Conservation (phyloP, 1,284 basidiomycete species). For the Tetrapyrgos nigripes region DNA sequence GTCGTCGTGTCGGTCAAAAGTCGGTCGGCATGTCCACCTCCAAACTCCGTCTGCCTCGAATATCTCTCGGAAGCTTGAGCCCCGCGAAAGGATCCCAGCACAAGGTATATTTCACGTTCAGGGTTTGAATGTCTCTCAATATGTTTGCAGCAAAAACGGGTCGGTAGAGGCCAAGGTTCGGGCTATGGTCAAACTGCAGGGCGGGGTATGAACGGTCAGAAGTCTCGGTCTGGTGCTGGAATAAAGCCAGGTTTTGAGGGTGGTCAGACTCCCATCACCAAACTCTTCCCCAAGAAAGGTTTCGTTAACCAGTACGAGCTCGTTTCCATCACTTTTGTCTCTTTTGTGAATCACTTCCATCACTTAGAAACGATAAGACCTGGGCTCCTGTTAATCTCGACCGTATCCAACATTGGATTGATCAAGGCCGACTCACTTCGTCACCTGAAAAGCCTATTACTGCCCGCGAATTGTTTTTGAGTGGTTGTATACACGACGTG, state of each 20-base stretch:
- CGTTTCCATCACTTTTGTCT: conserved; percentile 1
- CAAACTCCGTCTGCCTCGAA: conserved; percentile 42
- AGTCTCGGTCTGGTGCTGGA: conserved; percentile 91
- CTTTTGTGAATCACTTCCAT: background rate
- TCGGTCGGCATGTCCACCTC: conserved; percentile 23
- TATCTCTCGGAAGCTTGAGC: conserved; percentile 67
- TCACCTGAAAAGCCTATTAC: conserved; percentile 88
- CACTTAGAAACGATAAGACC: conserved; percentile 66
- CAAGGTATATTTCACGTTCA: conserved; percentile 46
- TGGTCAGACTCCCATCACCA: conserved; percentile 94
- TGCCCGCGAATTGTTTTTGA: conserved; percentile 82
- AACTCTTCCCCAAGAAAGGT: conserved; percentile 92
- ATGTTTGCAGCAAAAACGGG: conserved; percentile 81
- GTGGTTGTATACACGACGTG: conserved; percentile 88
- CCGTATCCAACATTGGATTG: conserved; percentile 91
- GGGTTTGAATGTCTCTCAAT: conserved; percentile 3
- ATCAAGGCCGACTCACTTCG: conserved; percentile 82
- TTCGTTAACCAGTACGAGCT: conserved; percentile 88
- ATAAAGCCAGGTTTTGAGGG: conserved; percentile 91
- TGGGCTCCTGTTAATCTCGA: conserved; percentile 90
- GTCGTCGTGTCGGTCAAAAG: no score
- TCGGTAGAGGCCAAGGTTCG: conserved; percentile 92
- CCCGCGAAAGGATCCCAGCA: conserved; percentile 70
- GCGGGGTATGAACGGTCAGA: conserved; percentile 96
- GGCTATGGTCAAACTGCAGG: conserved; percentile 92